Evolutionary conservation across 179 eudicot species (phyloP), one percentile per base, ranked within the genome.

Genomic region (Silene coronaria): DNA sequence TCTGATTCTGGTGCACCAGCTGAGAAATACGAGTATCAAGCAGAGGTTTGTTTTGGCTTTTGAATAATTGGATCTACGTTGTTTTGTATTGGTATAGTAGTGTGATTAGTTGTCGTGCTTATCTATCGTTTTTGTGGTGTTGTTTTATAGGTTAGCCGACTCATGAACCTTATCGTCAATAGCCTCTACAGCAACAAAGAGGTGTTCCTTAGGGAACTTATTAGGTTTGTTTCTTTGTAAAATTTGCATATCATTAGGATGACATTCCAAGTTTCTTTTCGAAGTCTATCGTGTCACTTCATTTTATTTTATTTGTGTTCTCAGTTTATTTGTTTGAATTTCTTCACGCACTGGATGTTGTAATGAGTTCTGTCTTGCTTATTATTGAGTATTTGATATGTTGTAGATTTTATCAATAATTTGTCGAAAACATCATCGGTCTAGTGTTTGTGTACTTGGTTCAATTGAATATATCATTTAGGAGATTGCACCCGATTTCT

Each of bases 101-200:
- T 48, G 28, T 42, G 27, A 63, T 67, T 63, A 45, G 8, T 32
- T 8, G 19, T 17, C 38, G 10, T 58, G 72, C 4, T 64, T n/a
- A 59, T 26, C 67, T 57, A 19, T 28, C 19, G 60, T 80, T 51
- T 74, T 69, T 69, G 58, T 27, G 76, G 53, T 61, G 32, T 42
- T 80, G 67, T 38, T 53, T 27, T 71, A 17, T 87, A 92, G 97
- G 99, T 95, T 72, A 95, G 99, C 76, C 92, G 99, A 19, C 91
- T 95, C 64, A 92, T 95, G 99, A 95, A 95, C 84, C 99, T 95
- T 67, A 95, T 95, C 45, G 99, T 95, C 30, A 92, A 95, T 77
- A 95, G 99, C 76, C 85, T 95, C 34, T 95, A 95, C 79, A 95
- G 99, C 84, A 95, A 95, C 85, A 90, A 92, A 79, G 99, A 95